Percentiles rank a stretch among this genome's conserved stretches.
Evolutionary conservation across 1,284 basidiomycete genomes (phyloP).

Genomic region (Pseudozyma hubeiensis): DNA sequence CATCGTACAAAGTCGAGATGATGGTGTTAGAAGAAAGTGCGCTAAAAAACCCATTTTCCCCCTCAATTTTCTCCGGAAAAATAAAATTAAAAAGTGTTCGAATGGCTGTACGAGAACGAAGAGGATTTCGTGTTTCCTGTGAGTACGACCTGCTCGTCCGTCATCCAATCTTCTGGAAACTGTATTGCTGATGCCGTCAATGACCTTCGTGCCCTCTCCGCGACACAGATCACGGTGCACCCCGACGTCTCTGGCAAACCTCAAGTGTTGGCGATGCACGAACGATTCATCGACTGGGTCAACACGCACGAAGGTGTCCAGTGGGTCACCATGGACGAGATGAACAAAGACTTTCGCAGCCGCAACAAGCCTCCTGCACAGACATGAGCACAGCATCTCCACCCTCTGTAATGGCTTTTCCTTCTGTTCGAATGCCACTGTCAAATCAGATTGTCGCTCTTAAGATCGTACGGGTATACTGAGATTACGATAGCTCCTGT

Average conservation of each 20-base stretch:
- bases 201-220: background rate
- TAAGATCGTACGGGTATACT: too few species aligned
- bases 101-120: slow-evolving; percentile 79
- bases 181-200: background rate
- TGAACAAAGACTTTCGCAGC: slow-evolving; percentile 35
- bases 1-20: too few species aligned
- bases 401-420: too few species aligned
- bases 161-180: background rate
- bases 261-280: slow-evolving; percentile 81
- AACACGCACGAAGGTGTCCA: slow-evolving; percentile 79
- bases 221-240: slow-evolving; percentile 75
- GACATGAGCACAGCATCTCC: background rate
- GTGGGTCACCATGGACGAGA: slow-evolving; percentile 80
- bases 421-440: too few species aligned
- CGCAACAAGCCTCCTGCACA: slow-evolving; percentile 17
- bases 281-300: slow-evolving; percentile 82
- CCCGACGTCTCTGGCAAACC: slow-evolving; percentile 80
- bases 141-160: background rate
- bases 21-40: too few species aligned
- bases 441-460: too few species aligned
- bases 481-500: too few species aligned
- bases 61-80: too few species aligned
- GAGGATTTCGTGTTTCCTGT: slow-evolving; percentile 77
- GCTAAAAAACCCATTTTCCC: too few species aligned
- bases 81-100: slow-evolving; percentile 70